These are phyloP conservation scores for Globisporangium uncinulatum DNA, from an alignment of 352 stramenopile genomes.

Conservation along the genomic window DNA sequence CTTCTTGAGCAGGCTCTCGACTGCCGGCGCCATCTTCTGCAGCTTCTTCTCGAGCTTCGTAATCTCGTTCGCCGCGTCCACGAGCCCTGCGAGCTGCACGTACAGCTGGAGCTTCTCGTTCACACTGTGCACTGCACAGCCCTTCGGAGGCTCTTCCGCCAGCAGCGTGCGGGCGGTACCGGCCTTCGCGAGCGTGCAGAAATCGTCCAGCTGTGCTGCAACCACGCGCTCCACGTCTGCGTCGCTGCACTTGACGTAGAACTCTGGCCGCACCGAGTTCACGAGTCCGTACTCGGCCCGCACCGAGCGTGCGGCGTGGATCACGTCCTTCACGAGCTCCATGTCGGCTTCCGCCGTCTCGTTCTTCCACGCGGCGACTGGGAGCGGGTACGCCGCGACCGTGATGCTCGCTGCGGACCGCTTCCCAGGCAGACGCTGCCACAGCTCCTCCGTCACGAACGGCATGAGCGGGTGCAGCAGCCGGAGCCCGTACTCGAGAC, in stretches of 20 bases:
- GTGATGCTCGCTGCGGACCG: slow-evolving; percentile 68
- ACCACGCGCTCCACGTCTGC: slow-evolving; percentile 66
- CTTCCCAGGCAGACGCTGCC: slow-evolving; percentile 79
- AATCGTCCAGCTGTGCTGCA: slow-evolving; percentile 89
- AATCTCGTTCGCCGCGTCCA: slow-evolving; percentile 89
- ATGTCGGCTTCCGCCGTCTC: slow-evolving; percentile 89
- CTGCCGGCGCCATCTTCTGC: slow-evolving; percentile 68
- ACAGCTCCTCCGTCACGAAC: slow-evolving; percentile 96
- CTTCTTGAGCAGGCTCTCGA: slow-evolving; percentile 77
- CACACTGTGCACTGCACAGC: slow-evolving; percentile 91
- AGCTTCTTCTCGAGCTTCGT: slow-evolving; percentile 88
- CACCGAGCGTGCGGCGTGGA: slow-evolving; percentile 95
- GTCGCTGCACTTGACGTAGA: slow-evolving; percentile 89
- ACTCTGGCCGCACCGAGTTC: slow-evolving; percentile 73
- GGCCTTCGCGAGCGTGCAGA: slow-evolving; percentile 93
- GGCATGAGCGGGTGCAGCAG: slow-evolving; percentile 98
- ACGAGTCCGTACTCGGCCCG: slow-evolving; percentile 80
- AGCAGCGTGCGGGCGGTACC: slow-evolving; percentile 88
- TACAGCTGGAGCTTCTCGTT: slow-evolving; percentile 92
- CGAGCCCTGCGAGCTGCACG: slow-evolving; percentile 76
- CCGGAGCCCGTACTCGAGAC: slow-evolving; percentile 76
- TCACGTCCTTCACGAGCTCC: slow-evolving; percentile 91
- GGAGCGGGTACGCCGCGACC: slow-evolving; percentile 72
- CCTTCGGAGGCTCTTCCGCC: slow-evolving; percentile 69
- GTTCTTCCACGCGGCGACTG: slow-evolving; percentile 83